These are phyloP conservation scores for Trichoderma sp. DNA, from an alignment of 2,329 filamentous ascomycete species.

Conservation along the genomic window DNA sequence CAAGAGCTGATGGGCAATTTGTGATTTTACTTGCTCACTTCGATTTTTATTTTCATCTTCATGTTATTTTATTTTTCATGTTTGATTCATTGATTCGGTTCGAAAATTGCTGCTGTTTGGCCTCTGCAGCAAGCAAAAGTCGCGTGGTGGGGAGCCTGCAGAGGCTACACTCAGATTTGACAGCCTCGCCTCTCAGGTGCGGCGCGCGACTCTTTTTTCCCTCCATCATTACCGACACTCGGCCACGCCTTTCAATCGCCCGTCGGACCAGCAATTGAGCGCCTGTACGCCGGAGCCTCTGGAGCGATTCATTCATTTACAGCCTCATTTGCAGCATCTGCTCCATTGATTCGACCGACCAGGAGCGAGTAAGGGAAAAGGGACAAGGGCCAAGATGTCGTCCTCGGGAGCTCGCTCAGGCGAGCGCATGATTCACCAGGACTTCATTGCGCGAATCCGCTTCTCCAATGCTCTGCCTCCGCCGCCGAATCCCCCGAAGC, in stretches of 20 bases:
- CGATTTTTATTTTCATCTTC: neutral
- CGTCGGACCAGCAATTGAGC: neutral
- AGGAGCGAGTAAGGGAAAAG: conserved; percentile 19
- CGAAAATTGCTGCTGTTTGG: neutral
- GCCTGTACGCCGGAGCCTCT: neutral
- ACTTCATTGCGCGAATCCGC: conserved; percentile 94
- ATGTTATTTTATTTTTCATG: neutral
- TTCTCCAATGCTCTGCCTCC: conserved; percentile 96
- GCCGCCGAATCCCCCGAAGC: conserved; percentile 90
- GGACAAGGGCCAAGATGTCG: conserved; percentile 32
- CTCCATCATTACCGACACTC: neutral
- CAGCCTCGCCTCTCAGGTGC: conserved; percentile 15
- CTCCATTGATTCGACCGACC: neutral
- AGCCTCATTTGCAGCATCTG: neutral
- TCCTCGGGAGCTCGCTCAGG: conserved; percentile 44
- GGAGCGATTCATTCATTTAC: neutral
- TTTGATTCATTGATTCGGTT: neutral
- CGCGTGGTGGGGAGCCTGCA: conserved; percentile 12
- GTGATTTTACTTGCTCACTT: neutral
- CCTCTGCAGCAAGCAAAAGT: neutral
- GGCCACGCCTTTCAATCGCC: neutral
- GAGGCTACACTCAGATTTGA: conserved; percentile 9
- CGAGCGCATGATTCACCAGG: conserved; percentile 75
- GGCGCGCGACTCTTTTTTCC: conserved; percentile 11
- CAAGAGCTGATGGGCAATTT: neutral